Conservation (phyloP, 495 filamentous ascomycete genomes). For the Penicillium parvum region DNA sequence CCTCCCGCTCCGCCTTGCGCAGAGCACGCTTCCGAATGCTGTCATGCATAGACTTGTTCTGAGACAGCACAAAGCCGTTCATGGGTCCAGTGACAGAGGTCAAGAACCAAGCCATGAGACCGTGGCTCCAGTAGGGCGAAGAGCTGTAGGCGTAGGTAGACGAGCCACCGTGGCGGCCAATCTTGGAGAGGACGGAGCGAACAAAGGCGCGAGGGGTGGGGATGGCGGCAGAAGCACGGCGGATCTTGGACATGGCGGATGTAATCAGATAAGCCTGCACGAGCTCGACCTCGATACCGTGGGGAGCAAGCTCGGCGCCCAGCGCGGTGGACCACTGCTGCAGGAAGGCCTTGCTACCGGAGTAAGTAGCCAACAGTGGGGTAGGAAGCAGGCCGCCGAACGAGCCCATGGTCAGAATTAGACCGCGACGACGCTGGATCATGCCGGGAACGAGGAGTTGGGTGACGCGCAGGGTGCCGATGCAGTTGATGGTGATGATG, state of each 20-base stretch:
- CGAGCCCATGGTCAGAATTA: conserved; percentile 96
- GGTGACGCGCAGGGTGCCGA: conserved; percentile 81
- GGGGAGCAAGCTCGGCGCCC: conserved; percentile 70
- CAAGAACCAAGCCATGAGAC: conserved; percentile 78
- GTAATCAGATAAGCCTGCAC: conserved; percentile 89
- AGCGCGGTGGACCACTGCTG: conserved; percentile 93
- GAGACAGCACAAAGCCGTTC: conserved; percentile 54
- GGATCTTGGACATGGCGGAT: conserved; percentile 93
- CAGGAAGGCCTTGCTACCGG: conserved; percentile 95
- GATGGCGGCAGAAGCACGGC: conserved; percentile 66
- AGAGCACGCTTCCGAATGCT: conserved; percentile 82
- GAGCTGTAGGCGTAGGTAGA: conserved; percentile 72
- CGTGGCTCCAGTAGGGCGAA: conserved; percentile 92
- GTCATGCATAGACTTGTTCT: conserved; percentile 79
- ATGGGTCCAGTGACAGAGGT: conserved; percentile 65
- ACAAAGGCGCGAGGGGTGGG: conserved; percentile 84
- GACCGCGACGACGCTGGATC: conserved; percentile 71
- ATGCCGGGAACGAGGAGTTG: conserved; percentile 81
- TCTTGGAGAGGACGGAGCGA: conserved; percentile 67
- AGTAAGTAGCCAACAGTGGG: conserved; percentile 93
- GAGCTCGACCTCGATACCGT: conserved; percentile 79
- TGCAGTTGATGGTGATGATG: conserved; percentile 93
- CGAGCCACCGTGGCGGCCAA: conserved; percentile 72
- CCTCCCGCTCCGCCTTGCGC: conserved; percentile 81
- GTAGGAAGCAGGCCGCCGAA: conserved; percentile 89